These are phyloP conservation scores for Debaryomyces psychrophilus DNA, from an alignment of 1,139 yeast species.

Conservation along the genomic window DNA sequence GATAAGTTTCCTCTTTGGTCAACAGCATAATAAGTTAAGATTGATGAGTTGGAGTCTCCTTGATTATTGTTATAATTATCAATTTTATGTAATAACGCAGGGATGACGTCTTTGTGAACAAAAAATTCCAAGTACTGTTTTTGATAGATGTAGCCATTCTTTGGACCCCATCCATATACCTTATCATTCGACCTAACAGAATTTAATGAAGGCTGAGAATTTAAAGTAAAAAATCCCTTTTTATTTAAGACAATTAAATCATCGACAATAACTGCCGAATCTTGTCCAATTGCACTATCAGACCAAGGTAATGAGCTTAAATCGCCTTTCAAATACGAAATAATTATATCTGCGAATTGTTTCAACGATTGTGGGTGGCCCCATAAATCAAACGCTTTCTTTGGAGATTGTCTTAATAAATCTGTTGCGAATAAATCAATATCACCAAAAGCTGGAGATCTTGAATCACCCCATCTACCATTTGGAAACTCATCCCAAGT, in stretches of 20 bases:
- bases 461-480: constrained; percentile 94
- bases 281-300: constrained; percentile 83
- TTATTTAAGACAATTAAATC: constrained; percentile 64
- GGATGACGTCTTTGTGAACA: constrained; percentile 60
- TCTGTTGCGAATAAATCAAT: constrained; percentile 79
- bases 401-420: constrained; percentile 75
- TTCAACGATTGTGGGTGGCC: constrained; percentile 66
- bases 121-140: constrained; percentile 88
- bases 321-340: constrained; percentile 68
- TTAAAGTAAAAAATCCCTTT: constrained; percentile 76
- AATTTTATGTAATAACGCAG: constrained; percentile 36
- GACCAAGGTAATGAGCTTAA: constrained; percentile 90
- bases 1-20: constrained; percentile 60
- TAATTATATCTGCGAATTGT: constrained; percentile 66
- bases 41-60: constrained; percentile 41
- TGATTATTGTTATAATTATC: constrained; percentile 42
- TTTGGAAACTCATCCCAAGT: constrained; percentile 96
- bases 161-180: constrained; percentile 94
- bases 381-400: constrained; percentile 84
- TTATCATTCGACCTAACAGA: constrained; percentile 74
- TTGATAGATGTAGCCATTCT: constrained; percentile 88
- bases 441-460: constrained; percentile 93
- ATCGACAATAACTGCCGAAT: constrained; percentile 64
- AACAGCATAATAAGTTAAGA: constrained; percentile 80
- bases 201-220: constrained; percentile 93